Evolutionary conservation across 352 stramenopile species (phyloP).

Genomic region (Phytophthora europaea): DNA sequence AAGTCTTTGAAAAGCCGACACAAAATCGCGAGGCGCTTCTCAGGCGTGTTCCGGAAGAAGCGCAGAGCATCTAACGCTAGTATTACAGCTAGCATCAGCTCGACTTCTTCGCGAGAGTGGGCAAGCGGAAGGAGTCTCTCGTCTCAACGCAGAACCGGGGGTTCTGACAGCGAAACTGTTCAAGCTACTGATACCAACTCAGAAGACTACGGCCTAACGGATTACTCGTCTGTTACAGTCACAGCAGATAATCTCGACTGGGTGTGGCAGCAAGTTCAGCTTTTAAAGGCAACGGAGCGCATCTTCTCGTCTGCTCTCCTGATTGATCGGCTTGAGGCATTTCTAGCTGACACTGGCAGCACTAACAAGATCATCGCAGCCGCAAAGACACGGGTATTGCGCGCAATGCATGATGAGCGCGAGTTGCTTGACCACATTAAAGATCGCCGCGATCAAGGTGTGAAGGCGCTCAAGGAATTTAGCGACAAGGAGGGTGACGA

Average conservation of each 20-base stretch:
- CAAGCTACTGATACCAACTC: neutral
- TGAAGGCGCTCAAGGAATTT: constrained; percentile 76
- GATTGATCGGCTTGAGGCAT: constrained; percentile 76
- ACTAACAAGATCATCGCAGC: constrained; percentile 32
- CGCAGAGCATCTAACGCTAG: constrained; percentile 32
- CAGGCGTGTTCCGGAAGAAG: constrained; percentile 54
- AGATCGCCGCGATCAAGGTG: constrained; percentile 53
- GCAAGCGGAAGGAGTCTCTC: constrained; percentile 17
- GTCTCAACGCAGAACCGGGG: constrained; percentile 18
- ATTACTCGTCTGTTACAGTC: constrained; percentile 69
- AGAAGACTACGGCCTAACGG: constrained; percentile 39
- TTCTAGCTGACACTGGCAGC: constrained; percentile 41
- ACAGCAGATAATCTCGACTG: constrained; percentile 64
- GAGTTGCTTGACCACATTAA: constrained; percentile 69
- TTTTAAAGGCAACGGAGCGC: constrained; percentile 75
- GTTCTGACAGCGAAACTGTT: constrained; percentile 9
- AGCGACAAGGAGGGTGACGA: constrained; percentile 67
- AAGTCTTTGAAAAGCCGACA: constrained; percentile 16
- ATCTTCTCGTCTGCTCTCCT: constrained; percentile 77
- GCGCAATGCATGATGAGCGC: constrained; percentile 62
- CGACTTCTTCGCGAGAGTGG: constrained; percentile 29
- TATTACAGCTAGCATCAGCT: constrained; percentile 35
- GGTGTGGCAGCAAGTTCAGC: constrained; percentile 79
- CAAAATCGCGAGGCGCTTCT: constrained; percentile 59
- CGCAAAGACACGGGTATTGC: constrained; percentile 38